A percentile compares a stretch with the other conserved stretches of the same genome.
Evolutionary conservation across 2,329 filamentous ascomycete species (phyloP).

Genomic region (Talaromyces pinophilus): DNA sequence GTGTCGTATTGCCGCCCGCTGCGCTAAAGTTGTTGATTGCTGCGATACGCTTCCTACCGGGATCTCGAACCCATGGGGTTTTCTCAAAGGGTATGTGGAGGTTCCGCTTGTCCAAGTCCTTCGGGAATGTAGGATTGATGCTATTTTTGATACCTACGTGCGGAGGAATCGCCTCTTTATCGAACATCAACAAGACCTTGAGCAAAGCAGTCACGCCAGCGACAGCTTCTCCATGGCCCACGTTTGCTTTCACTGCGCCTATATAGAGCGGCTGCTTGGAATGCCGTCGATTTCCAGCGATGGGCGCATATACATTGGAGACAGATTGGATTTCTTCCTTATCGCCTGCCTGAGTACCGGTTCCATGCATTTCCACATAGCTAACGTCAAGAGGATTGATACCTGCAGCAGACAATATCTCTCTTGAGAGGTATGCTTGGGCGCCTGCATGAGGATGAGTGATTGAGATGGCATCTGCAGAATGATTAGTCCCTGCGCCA

Average conservation of each 20-base stretch:
- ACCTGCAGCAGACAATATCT: constrained; percentile 70
- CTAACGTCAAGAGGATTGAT: constrained; percentile 75
- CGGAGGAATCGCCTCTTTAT: constrained; percentile 36
- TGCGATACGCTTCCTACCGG: constrained; percentile 39
- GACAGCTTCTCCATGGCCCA: constrained; percentile 64
- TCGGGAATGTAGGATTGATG: constrained; percentile 49
- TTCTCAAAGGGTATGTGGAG: constrained; percentile 50
- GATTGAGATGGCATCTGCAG: constrained; percentile 61
- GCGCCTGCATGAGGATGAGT: constrained; percentile 78
- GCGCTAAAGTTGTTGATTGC: constrained; percentile 25
- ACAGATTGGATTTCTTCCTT: constrained; percentile 80
- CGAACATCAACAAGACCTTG: constrained; percentile 17
- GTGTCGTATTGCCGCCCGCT: constrained; percentile 54
- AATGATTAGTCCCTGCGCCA: constrained; percentile 53
- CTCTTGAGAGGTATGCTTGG: constrained; percentile 69
- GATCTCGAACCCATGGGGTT: constrained; percentile 39
- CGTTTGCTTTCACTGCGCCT: constrained; percentile 65
- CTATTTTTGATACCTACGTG: constrained; percentile 42
- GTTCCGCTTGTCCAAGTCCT: constrained; percentile 46
- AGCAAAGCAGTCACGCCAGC: constrained; percentile 27
- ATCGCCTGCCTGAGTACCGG: constrained; percentile 83
- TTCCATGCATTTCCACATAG: constrained; percentile 89
- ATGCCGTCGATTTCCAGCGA: constrained; percentile 49
- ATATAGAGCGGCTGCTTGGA: constrained; percentile 57
- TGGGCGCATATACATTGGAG: constrained; percentile 62